Conservation (phyloP, 352 stramenopile genomes). For the Hyaloperonospora arabidopsidis region DNA sequence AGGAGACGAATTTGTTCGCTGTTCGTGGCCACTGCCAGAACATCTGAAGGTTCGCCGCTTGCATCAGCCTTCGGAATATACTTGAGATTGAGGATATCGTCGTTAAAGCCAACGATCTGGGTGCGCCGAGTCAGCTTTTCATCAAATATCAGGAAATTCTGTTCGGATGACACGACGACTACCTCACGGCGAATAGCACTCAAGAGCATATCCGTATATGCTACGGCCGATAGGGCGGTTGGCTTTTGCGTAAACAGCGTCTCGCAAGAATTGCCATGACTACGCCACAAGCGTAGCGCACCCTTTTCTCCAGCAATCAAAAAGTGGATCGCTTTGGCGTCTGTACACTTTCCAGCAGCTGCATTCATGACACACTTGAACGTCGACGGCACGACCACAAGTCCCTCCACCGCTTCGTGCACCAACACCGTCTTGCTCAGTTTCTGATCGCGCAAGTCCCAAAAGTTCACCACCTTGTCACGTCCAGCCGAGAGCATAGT, state of each 20-base stretch:
- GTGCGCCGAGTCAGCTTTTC: conserved; percentile 53
- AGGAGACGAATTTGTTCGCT: conserved; percentile 93
- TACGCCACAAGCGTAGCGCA: conserved; percentile 71
- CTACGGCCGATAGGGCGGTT: conserved; percentile 30
- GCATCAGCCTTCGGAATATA: conserved; percentile 75
- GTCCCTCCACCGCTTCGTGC: conserved; percentile 92
- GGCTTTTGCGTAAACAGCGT: conserved; percentile 41
- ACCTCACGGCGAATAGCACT: conserved; percentile 52
- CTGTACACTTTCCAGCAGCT: conserved; percentile 17
- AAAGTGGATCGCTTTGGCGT: conserved; percentile 80
- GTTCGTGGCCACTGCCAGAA: conserved; percentile 94
- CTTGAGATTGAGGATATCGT: conserved; percentile 97
- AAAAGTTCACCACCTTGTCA: conserved; percentile 91
- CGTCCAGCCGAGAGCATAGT: conserved; percentile 84
- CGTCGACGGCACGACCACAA: conserved; percentile 74
- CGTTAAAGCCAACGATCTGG: conserved; percentile 91
- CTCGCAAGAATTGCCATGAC: conserved; percentile 28
- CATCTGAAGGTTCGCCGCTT: conserved; percentile 37
- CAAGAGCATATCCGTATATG: conserved; percentile 51
- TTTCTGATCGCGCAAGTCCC: conserved; percentile 70
- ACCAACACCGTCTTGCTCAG: conserved; percentile 90
- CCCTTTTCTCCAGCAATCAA: conserved; percentile 91
- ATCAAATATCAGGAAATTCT: conserved; percentile 85
- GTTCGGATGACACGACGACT: conserved; percentile 69
- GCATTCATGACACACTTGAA: conserved; percentile 42